These are phyloP conservation scores for Kitagawia praeruptora DNA, from an alignment of 129 eudicot species.

Conservation along the genomic window DNA sequence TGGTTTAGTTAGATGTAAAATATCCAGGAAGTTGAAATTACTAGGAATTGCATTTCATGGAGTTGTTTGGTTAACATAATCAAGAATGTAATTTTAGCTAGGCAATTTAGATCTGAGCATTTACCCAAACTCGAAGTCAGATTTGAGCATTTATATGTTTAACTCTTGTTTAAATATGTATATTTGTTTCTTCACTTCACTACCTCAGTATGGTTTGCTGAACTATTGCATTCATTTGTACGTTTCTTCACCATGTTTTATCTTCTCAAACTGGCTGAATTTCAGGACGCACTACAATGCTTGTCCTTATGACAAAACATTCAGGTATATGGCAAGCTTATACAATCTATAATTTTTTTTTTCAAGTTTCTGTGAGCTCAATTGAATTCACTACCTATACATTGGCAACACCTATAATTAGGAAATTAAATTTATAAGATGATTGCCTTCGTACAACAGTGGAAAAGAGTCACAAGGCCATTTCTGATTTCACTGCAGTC, in stretches of 20 bases:
- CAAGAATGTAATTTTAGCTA: too few relatives aligned
- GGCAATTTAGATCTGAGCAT: too few relatives aligned
- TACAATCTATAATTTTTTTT: conserved; percentile 44
- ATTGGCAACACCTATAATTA: too few relatives aligned
- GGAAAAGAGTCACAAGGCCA: neutral
- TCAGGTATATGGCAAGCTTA: conserved; percentile 72
- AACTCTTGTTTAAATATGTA: neutral
- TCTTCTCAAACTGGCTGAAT: conserved; percentile 1
- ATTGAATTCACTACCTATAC: too few relatives aligned
- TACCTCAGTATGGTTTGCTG: neutral
- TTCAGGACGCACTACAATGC: conserved; percentile 68
- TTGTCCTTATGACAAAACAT: conserved; percentile 88
- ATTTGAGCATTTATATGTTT: neutral
- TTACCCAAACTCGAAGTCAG: too few relatives aligned
- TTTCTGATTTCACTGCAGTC: neutral
- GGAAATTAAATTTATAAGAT: too few relatives aligned
- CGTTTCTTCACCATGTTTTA: neutral
- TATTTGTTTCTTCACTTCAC: neutral
- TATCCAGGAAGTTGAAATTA: too few relatives aligned
- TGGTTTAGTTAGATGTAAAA: too few relatives aligned
- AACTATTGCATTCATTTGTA: neutral
- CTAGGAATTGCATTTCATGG: too few relatives aligned
- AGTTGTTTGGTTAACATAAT: too few relatives aligned
- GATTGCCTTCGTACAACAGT: neutral
- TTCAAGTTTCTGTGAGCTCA: too few relatives aligned